phyloP scores from a whole-genome alignment of 805 yeast genomes.

The Vanderwaltozyma polyspora region DNA sequence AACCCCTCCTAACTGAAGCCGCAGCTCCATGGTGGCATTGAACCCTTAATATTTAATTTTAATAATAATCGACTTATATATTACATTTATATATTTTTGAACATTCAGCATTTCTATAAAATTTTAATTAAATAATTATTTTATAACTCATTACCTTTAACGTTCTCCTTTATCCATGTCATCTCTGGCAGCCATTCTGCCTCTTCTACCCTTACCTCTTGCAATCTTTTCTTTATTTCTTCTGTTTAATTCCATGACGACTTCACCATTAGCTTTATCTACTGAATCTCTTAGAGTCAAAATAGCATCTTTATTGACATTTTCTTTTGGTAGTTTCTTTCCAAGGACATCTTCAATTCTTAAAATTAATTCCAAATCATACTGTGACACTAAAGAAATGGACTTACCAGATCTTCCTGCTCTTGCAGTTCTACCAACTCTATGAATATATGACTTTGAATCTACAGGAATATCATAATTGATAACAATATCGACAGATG shows the following conservation, averaged over 20 bases:
- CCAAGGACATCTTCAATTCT: slow-evolving; percentile 79
- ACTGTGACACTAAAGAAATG: slow-evolving; percentile 82
- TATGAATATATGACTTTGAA: slow-evolving; percentile 71
- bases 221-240: slow-evolving; percentile 44
- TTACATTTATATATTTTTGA: neutral
- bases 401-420: slow-evolving; percentile 87
- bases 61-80: too few relatives aligned
- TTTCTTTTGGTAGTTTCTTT: slow-evolving; percentile 77
- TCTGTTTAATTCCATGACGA: slow-evolving; percentile 63
- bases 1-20: too few relatives aligned
- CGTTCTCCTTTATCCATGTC: slow-evolving; percentile 38
- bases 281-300: slow-evolving; percentile 74
- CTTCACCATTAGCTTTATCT: slow-evolving; percentile 84
- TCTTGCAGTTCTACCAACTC: slow-evolving; percentile 94
- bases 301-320: slow-evolving; percentile 66
- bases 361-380: slow-evolving; percentile 78
- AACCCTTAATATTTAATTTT: too few relatives aligned
- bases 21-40: too few relatives aligned
- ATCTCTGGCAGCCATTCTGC: slow-evolving; percentile 31
- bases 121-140: neutral
- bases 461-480: slow-evolving; percentile 77
- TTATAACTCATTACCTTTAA: slow-evolving; percentile 8
- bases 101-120: slow-evolving; percentile 1
- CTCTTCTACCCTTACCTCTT: slow-evolving; percentile 30
- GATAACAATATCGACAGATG: slow-evolving; percentile 64